phyloP scores from a whole-genome alignment of 2,329 filamentous ascomycete genomes.

The Talaromyces verruculosus region DNA sequence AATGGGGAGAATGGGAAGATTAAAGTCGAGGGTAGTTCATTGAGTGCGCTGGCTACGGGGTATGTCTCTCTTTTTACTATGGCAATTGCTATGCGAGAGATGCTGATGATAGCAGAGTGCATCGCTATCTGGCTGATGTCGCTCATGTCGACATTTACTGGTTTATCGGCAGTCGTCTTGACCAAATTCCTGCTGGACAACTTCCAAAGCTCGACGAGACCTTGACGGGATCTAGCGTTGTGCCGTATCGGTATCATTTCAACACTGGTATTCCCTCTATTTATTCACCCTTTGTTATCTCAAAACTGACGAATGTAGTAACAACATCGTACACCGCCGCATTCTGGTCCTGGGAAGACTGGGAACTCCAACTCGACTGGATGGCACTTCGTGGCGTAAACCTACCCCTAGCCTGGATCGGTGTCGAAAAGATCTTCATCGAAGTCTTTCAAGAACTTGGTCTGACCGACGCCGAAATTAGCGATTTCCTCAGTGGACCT shows the following conservation, averaged over 20 bases:
- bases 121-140: slow-evolving; percentile 44
- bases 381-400: slow-evolving; percentile 55
- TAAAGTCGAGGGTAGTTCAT: slow-evolving; percentile 35
- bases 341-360: slow-evolving; percentile 57
- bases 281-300: neutral
- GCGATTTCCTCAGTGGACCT: slow-evolving; percentile 51
- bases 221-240: slow-evolving; percentile 43
- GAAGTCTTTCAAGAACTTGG: slow-evolving; percentile 51
- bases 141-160: slow-evolving; percentile 50
- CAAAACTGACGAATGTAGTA: slow-evolving; percentile 32
- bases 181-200: slow-evolving; percentile 31
- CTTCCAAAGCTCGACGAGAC: slow-evolving; percentile 35
- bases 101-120: slow-evolving; percentile 32
- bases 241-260: slow-evolving; percentile 53
- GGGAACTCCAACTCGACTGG: slow-evolving; percentile 56
- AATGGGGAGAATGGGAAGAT: slow-evolving; percentile 30
- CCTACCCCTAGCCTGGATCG: slow-evolving; percentile 54
- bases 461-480: slow-evolving; percentile 47
- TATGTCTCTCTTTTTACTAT: slow-evolving; percentile 22
- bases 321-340: slow-evolving; percentile 55
- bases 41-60: slow-evolving; percentile 39
- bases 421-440: slow-evolving; percentile 52
- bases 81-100: neutral
- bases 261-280: slow-evolving; percentile 44
- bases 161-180: slow-evolving; percentile 47